A percentile compares a stretch with the other conserved stretches of the same genome.
phyloP scores from a whole-genome alignment of 75 land plant species.

The Adiantum capillusveneris region DNA sequence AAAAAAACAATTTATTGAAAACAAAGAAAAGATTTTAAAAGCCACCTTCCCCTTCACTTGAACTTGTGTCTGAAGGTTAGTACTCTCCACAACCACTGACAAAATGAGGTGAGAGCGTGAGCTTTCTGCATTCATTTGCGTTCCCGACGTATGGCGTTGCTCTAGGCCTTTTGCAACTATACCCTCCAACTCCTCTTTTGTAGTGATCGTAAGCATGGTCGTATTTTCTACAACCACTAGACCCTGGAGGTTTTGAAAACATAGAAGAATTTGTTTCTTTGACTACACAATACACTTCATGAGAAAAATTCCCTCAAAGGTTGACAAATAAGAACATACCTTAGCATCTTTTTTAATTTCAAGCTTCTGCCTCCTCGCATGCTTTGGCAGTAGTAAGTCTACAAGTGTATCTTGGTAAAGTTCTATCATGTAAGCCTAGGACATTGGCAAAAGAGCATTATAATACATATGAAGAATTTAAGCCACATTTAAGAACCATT shows the following conservation, averaged over 20 bases:
- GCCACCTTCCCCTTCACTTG: slow-evolving; percentile 89
- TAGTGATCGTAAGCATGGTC: slow-evolving; percentile 47
- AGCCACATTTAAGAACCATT: not conserved
- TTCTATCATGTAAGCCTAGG: slow-evolving; percentile 93
- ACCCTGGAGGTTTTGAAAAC: slow-evolving; percentile 37
- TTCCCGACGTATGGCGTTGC: slow-evolving; percentile 71
- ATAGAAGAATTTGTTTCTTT: no score
- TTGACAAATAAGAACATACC: slow-evolving; percentile 58
- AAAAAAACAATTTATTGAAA: no score
- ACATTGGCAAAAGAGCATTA: not conserved
- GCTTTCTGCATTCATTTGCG: slow-evolving; percentile 97
- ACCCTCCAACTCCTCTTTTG: slow-evolving; percentile 56
- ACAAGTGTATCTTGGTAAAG: slow-evolving; percentile 90
- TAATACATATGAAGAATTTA: not conserved
- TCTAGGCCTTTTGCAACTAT: slow-evolving; percentile 71
- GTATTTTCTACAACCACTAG: slow-evolving; percentile 88
- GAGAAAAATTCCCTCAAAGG: no score
- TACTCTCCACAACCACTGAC: slow-evolving; percentile 83
- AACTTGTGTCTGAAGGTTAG: slow-evolving; percentile 83
- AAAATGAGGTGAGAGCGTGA: slow-evolving; percentile 93
- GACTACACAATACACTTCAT: no score
- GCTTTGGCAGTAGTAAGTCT: slow-evolving; percentile 72
- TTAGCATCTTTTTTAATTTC: slow-evolving; percentile 94
- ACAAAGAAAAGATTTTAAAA: not conserved
- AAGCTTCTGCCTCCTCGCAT: slow-evolving; percentile 58